Percentiles rank a stretch among this genome's conserved stretches.
Conservation (phyloP, 805 yeast genomes). For the Zygosaccharomyces pseudorouxii region DNA sequence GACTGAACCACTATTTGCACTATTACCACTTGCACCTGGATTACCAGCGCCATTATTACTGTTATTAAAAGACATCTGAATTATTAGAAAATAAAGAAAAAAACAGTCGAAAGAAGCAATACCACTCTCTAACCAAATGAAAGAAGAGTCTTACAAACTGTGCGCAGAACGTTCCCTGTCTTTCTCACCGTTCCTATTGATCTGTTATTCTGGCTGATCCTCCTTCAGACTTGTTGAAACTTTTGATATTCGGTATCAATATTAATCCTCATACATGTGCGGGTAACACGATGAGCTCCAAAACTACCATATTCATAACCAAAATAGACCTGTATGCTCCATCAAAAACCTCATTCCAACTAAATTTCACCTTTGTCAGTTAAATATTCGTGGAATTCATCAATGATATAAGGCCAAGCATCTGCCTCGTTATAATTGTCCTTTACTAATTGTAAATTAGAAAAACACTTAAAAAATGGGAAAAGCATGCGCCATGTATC, state of each 20-base stretch:
- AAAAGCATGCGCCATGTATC: constrained; percentile 87
- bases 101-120: not conserved
- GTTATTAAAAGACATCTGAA: constrained; percentile 11
- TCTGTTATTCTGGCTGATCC: not conserved
- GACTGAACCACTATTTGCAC: constrained; percentile 7
- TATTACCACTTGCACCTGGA: constrained; percentile 4
- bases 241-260: not conserved
- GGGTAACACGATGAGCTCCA: not conserved
- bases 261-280: not conserved
- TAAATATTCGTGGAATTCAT: constrained; percentile 67
- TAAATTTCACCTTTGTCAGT: constrained; percentile 14
- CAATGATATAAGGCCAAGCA: constrained; percentile 91
- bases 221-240: not conserved
- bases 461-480: constrained; percentile 53
- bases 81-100: not conserved
- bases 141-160: not conserved
- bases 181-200: not conserved
- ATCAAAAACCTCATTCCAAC: not conserved
- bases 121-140: not conserved
- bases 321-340: not conserved
- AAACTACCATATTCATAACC: not conserved
- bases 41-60: constrained; percentile 4
- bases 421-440: constrained; percentile 65
- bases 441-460: constrained; percentile 49
- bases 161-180: not conserved